phyloP scores from a whole-genome alignment of 176 grass and related monocot genomes.

The Zizania latifolia region DNA sequence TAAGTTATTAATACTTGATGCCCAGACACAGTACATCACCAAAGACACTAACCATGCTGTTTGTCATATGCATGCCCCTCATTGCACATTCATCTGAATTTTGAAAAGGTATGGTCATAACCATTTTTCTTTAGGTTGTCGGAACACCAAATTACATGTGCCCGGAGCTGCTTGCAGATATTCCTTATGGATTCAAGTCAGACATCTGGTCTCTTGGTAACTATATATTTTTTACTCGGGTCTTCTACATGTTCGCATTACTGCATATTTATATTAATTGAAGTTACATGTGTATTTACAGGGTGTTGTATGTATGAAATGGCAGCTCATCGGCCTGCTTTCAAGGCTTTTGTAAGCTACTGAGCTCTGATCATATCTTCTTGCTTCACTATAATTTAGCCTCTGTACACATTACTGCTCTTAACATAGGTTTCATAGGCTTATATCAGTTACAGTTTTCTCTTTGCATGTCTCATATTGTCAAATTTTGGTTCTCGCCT shows the following conservation, averaged over 20 bases:
- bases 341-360: conserved; percentile 79
- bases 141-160: conserved; percentile 99
- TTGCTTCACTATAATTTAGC: not conserved
- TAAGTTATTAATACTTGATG: not conserved
- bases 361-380: conserved; percentile 29
- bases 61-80: not conserved
- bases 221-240: conserved; percentile 27
- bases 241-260: conserved; percentile 2
- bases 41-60: not conserved
- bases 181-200: conserved; percentile 98
- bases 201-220: conserved; percentile 99
- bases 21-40: not conserved
- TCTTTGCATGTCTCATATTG: not conserved
- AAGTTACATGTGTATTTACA: conserved; percentile 28
- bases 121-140: conserved; percentile 61
- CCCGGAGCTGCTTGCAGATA: conserved; percentile 92
- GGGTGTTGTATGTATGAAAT: conserved; percentile 99
- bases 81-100: conserved; percentile 8
- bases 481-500: not conserved
- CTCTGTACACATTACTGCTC: no score
- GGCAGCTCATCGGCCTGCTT: conserved; percentile 95
- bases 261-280: not conserved
- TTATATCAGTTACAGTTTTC: conserved; percentile 15
- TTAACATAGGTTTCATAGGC: conserved; percentile 4
- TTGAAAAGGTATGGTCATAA: not conserved